Conservation (phyloP, 1,139 yeast species). For the Protomyces lactucae-debilis region DNA sequence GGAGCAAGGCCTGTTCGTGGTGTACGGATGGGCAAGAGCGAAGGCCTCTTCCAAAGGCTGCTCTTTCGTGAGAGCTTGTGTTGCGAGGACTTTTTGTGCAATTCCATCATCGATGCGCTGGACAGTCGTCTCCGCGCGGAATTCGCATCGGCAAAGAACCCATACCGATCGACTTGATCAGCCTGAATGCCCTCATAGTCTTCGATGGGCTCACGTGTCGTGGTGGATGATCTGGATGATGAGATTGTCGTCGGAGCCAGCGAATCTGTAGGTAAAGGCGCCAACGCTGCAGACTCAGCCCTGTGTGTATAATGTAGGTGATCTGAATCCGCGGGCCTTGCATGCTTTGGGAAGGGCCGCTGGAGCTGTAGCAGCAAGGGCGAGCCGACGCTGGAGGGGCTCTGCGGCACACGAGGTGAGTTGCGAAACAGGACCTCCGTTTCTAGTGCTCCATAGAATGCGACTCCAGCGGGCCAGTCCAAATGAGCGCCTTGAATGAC, state of each 20-base stretch:
- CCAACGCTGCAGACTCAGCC: neutral
- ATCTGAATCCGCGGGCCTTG: neutral
- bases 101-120: neutral
- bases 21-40: neutral
- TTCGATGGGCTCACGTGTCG: slow-evolving; percentile 2
- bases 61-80: neutral
- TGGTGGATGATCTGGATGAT: neutral
- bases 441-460: neutral
- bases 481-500: neutral
- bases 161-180: slow-evolving; percentile 15
- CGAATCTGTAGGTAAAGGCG: neutral
- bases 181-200: slow-evolving; percentile 15
- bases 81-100: neutral
- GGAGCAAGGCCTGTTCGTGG: neutral
- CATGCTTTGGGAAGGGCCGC: neutral
- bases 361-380: neutral
- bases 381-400: neutral
- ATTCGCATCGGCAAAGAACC: slow-evolving; percentile 3
- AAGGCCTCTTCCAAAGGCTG: neutral
- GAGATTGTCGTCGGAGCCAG: neutral
- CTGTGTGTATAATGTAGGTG: neutral
- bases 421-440: neutral
- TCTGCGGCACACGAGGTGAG: neutral
- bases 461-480: neutral
- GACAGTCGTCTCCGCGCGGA: slow-evolving; percentile 6